Conservation (phyloP, 2,329 filamentous ascomycete species). For the Phaeosphaeriaceae sp. region DNA sequence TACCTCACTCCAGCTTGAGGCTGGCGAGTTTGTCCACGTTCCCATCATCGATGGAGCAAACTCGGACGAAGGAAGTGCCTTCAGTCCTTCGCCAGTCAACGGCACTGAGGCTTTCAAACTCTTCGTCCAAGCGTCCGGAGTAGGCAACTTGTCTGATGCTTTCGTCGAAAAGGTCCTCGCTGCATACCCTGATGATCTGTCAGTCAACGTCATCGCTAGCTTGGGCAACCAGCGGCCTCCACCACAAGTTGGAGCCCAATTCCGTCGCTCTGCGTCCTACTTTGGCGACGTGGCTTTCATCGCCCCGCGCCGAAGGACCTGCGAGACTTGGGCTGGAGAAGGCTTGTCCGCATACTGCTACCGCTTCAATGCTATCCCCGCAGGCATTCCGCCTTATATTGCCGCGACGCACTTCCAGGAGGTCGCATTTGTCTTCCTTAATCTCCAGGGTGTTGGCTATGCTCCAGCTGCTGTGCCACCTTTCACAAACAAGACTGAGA, state of each 20-base stretch:
- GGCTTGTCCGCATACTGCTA: conserved; percentile 65
- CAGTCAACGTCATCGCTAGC: conserved; percentile 34
- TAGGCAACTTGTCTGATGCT: conserved; percentile 30
- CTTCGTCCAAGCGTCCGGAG: conserved; percentile 40
- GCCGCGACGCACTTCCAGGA: conserved; percentile 64
- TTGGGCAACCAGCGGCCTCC: conserved; percentile 26
- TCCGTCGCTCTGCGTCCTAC: conserved; percentile 60
- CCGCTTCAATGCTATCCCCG: conserved; percentile 65
- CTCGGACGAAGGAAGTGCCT: conserved; percentile 69
- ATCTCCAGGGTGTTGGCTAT: conserved; percentile 53
- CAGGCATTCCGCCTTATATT: conserved; percentile 51
- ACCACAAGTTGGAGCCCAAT: conserved; percentile 49
- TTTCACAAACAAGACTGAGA: conserved; percentile 45
- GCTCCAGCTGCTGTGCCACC: conserved; percentile 38
- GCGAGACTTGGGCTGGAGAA: conserved; percentile 58
- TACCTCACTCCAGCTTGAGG: conserved; percentile 61
- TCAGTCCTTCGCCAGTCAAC: conserved; percentile 62
- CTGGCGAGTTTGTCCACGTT: conserved; percentile 68
- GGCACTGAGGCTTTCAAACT: conserved; percentile 61
- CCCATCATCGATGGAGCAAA: conserved; percentile 70
- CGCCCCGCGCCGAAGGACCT: conserved; percentile 61
- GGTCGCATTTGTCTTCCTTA: conserved; percentile 57
- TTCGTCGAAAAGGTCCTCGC: conserved; percentile 31
- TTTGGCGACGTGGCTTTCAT: conserved; percentile 64
- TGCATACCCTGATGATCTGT: conserved; percentile 39